phyloP scores from a whole-genome alignment of 768 basidiomycete genomes.

The Boletus sensibilis region DNA sequence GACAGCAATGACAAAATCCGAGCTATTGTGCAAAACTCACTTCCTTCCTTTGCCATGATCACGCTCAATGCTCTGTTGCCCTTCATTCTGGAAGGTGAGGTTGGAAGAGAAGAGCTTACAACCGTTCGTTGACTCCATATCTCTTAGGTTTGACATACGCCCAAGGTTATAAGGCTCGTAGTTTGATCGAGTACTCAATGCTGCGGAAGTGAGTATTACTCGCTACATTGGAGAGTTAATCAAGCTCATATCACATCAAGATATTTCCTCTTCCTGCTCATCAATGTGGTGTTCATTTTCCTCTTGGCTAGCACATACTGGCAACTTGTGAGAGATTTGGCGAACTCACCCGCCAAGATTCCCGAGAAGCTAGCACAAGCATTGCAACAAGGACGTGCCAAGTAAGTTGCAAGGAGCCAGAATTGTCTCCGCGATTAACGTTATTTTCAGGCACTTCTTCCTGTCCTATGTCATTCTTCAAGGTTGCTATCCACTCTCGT shows the following conservation, averaged over 20 bases:
- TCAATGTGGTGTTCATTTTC: conserved; percentile 95
- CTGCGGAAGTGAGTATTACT: conserved; percentile 72
- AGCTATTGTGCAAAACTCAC: conserved; percentile 90
- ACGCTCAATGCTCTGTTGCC: conserved; percentile 86
- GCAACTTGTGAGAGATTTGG: conserved; percentile 87
- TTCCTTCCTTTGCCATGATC: conserved; percentile 90
- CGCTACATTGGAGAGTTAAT: not conserved
- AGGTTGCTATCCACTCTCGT: conserved; percentile 40
- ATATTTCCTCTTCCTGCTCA: conserved; percentile 89
- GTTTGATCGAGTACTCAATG: conserved; percentile 91
- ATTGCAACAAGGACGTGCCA: conserved; percentile 73
- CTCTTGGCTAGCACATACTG: conserved; percentile 88
- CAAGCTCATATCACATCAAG: conserved; percentile 40
- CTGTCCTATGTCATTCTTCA: conserved; percentile 82
- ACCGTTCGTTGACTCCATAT: conserved; percentile 13
- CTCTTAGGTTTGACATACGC: conserved; percentile 68
- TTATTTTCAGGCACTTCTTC: conserved; percentile 65
- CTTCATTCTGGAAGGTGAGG: conserved; percentile 80
- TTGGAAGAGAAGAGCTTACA: not conserved
- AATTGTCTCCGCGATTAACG: conserved; percentile 12
- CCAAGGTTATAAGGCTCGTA: conserved; percentile 88
- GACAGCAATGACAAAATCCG: conserved; percentile 76
- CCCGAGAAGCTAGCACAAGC: conserved; percentile 90
- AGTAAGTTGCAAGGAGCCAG: conserved; percentile 36
- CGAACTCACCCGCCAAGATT: conserved; percentile 90